Percentiles rank a stretch among this genome's conserved stretches.
Conservation (phyloP, 768 basidiomycete genomes). For the Mycena vulgaris region DNA sequence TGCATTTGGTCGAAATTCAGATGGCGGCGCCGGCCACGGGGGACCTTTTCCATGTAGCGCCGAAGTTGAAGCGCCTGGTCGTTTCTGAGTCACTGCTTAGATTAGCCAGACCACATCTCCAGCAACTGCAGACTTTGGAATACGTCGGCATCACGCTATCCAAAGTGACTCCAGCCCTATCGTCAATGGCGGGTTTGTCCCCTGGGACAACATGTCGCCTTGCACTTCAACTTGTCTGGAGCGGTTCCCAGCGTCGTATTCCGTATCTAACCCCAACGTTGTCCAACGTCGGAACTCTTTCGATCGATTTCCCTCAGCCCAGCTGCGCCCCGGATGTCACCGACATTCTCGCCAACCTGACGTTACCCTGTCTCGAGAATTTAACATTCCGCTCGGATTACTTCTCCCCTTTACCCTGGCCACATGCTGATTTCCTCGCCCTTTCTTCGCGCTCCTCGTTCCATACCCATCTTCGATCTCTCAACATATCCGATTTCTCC, state of each 20-base stretch:
- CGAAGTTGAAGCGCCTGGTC: conserved; percentile 25
- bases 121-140: conserved; percentile 29
- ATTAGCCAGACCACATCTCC: conserved; percentile 23
- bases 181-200: too few relatives aligned
- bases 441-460: too few relatives aligned
- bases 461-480: conserved; percentile 18
- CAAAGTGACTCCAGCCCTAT: not conserved
- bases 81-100: conserved; percentile 23
- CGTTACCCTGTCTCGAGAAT: conserved; percentile 21
- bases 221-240: conserved; percentile 27
- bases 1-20: conserved; percentile 16
- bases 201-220: conserved; percentile 19
- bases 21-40: not conserved
- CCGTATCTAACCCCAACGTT: conserved; percentile 24
- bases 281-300: conserved; percentile 23
- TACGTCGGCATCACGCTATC: conserved; percentile 24
- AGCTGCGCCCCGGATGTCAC: conserved; percentile 22
- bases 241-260: conserved; percentile 22
- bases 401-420: conserved; percentile 21
- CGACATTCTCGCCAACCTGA: conserved; percentile 27
- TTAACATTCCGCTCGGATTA: conserved; percentile 21
- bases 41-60: conserved; percentile 23
- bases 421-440: conserved; percentile 27
- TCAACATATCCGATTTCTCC: conserved; percentile 23
- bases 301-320: conserved; percentile 20